phyloP scores from a whole-genome alignment of 768 basidiomycete species.

The Tylopilus felleus region DNA sequence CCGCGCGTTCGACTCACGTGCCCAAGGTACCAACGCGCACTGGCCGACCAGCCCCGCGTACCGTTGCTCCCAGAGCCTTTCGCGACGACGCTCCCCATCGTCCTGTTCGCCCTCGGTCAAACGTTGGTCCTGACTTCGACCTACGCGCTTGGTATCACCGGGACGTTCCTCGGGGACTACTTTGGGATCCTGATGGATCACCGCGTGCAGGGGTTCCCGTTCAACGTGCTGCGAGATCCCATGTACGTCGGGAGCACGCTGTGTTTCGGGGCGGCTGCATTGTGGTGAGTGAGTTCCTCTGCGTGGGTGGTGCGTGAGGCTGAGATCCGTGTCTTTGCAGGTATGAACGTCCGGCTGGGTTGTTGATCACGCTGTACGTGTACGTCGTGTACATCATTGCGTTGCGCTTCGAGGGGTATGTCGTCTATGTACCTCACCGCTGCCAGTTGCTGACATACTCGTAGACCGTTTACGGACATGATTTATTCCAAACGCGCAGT shows the following conservation, averaged over 20 bases:
- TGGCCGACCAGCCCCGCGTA: constrained; percentile 69
- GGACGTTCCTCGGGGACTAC: constrained; percentile 85
- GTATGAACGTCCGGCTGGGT: constrained; percentile 83
- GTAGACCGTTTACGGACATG: constrained; percentile 76
- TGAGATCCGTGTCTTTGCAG: constrained; percentile 34
- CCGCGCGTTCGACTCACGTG: background rate
- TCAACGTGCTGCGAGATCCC: constrained; percentile 87
- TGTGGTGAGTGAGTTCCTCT: constrained; percentile 59
- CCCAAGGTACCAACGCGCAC: constrained; percentile 68
- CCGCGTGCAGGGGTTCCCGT: constrained; percentile 94
- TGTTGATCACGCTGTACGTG: constrained; percentile 77
- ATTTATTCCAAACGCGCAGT: constrained; percentile 59
- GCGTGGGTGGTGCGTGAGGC: background rate
- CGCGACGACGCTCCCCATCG: constrained; percentile 55
- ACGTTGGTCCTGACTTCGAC: constrained; percentile 86
- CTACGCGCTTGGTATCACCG: constrained; percentile 88
- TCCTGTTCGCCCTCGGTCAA: constrained; percentile 70
- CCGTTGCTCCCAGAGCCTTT: constrained; percentile 65
- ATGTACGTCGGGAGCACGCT: constrained; percentile 98
- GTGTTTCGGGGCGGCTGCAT: constrained; percentile 79
- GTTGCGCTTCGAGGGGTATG: constrained; percentile 86
- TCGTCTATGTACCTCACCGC: background rate
- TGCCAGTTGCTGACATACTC: background rate
- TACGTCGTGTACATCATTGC: constrained; percentile 83
- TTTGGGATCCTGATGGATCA: constrained; percentile 86